Conservation (phyloP, 352 stramenopile genomes). For the Phytophthora gonapodyides region DNA sequence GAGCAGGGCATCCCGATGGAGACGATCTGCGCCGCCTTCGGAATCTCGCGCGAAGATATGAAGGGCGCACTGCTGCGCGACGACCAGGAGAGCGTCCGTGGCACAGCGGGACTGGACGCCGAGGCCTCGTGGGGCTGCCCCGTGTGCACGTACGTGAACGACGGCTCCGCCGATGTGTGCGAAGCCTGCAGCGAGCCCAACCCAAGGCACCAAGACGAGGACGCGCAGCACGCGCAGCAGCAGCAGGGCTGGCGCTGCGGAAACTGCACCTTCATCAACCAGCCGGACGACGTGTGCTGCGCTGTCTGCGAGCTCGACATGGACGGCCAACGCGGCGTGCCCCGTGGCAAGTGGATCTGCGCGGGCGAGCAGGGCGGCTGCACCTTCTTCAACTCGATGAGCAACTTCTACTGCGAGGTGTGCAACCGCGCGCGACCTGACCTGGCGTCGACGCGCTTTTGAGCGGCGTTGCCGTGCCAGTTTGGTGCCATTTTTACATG, state of each 20-base stretch:
- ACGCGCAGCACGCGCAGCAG: conserved; percentile 42
- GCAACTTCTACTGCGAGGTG: conserved; percentile 90
- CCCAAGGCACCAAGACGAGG: conserved; percentile 39
- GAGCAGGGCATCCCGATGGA: conserved; percentile 54
- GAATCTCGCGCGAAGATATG: conserved; percentile 59
- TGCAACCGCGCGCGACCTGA: conserved; percentile 86
- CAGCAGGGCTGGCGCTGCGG: conserved; percentile 73
- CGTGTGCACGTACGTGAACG: conserved; percentile 85
- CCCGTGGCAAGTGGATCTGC: conserved; percentile 86
- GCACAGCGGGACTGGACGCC: conserved; percentile 14
- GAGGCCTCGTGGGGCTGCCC: conserved; percentile 62
- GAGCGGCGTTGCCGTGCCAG: conserved; percentile 5
- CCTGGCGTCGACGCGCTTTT: conserved; percentile 75
- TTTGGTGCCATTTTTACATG: not conserved
- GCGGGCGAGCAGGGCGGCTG: conserved; percentile 83
- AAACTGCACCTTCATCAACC: conserved; percentile 90
- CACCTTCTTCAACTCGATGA: conserved; percentile 86
- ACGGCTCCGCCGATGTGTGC: conserved; percentile 41
- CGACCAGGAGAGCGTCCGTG: conserved; percentile 39
- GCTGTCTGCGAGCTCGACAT: conserved; percentile 85
- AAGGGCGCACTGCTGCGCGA: conserved; percentile 53
- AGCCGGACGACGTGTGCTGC: conserved; percentile 67
- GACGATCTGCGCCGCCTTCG: conserved; percentile 75
- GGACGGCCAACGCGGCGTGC: conserved; percentile 76
- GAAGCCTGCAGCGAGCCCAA: conserved; percentile 70